Evolutionary conservation across 345 rosid species (phyloP), one percentile per base, ranked within the genome.

Genomic region (Linum lewisii): DNA sequence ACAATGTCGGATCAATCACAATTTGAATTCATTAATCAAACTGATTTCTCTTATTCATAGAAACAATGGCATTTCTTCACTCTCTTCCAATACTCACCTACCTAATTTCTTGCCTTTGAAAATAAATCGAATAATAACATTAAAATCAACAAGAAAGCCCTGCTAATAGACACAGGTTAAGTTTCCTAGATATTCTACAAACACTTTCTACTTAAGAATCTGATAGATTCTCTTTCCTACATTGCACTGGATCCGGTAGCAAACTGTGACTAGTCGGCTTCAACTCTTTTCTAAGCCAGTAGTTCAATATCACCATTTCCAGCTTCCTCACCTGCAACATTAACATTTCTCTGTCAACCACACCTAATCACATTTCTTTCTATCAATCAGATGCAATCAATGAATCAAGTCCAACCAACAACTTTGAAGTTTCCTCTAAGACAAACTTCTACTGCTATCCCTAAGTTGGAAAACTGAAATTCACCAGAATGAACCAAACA

Each of bases 301-400:
- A 60, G 37, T 79, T 79, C 63, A 84, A 59, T 54, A 90, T 76
- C 24, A 62, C 61, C 58, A 75, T 51, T 76, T 90, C 99, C 63
- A 94, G 75, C 69, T 83, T 94, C 72, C 99, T 83, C 55, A 87
- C 97, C 99, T 89, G 92, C 65, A 60, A 69, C 34, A 59, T 4
- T 66, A 11, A 24, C 3, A 57, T 58, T 50, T 13, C 34, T 38
- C 60, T 21, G 36, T 8, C 57, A 21, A 21, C 10, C 22, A 4
- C 14, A 11, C 22, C 3, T 20, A 1, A 19, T 20, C 7, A 21
- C 23, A 34, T 34, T 6, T 34, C 38, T 34, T 34, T 34, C 38
- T 34, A 11, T 6, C 38, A 34, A 5, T 5, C 38, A 34, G 7
- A 34, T n/a, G n/a, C n/a, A n/a, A n/a, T n/a, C n/a, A n/a, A n/a